Evolutionary conservation across 2,329 filamentous ascomycete species (phyloP), one percentile per base, ranked within the genome.

Genomic region (Diaporthe sp.): DNA sequence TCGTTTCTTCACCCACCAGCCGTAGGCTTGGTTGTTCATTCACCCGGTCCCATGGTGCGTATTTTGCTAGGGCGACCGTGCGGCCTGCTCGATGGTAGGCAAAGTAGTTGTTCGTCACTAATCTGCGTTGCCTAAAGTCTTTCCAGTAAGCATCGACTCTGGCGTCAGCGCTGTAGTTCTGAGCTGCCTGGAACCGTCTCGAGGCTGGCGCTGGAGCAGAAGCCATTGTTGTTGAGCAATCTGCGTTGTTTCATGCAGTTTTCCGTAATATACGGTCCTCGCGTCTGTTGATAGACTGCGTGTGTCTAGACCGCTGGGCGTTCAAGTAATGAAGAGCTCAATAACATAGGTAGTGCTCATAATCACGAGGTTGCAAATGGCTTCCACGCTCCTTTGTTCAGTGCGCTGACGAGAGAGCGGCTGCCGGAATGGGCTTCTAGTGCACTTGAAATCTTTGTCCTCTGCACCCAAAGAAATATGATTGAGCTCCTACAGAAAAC

Each of bases 81-180:
- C 47, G 66, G 38, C 66, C 66, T 10, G 15, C 28, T 42, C 66
- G 66, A 55, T 42, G 12, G 17, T 55, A 55, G 8, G 50, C 66
- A 22, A 45, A 69, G 33, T 42, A 69, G n/a, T 69, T 69, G 25
- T 69, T 57, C 12, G 15, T 40, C n/a, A 42, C n/a, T 35, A 69
- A 45, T 45, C 35, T 55, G 45, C 25, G n/a, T n/a, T 30, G 40
- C n/a, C 33, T 30, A 30, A 69, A 69, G 4, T 19, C 17, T 30
- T 25, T 42, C 35, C 58, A 61, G 58, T 61, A 61, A 38, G 58
- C 9, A 4, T 61, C 58, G 6, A 61, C 38, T 8, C 58, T 6
- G 4, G 58, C 7, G 25, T 61, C 58, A 40, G 30, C 13, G 22
- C 57, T 61, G 38, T 61, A 61, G 4, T 22, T 61, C 13, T 10